phyloP scores from a whole-genome alignment of 805 yeast species.

The Torulaspora maleeae region DNA sequence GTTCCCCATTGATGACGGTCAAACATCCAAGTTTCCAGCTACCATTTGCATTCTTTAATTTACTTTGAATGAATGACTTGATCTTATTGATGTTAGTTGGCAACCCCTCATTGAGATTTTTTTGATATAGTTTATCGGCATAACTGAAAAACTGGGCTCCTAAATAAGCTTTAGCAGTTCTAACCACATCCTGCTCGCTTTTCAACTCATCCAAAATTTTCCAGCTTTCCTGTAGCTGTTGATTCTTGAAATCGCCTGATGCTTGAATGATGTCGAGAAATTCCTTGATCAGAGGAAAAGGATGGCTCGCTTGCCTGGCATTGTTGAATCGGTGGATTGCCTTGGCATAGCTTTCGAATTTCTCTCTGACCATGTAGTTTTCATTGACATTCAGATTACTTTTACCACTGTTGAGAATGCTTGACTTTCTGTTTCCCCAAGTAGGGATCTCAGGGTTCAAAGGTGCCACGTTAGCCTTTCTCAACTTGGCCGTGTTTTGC shows the following conservation, averaged over 20 bases:
- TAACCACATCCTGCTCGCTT: slow-evolving; percentile 40
- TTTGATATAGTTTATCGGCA: slow-evolving; percentile 58
- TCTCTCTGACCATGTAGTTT: slow-evolving; percentile 41
- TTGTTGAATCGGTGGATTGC: slow-evolving; percentile 68
- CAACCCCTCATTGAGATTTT: slow-evolving; percentile 55
- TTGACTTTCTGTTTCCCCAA: slow-evolving; percentile 33
- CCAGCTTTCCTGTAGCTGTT: slow-evolving; percentile 74
- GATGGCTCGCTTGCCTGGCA: slow-evolving; percentile 48
- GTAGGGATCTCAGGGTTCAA: slow-evolving; percentile 17
- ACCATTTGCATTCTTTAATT: slow-evolving; percentile 42
- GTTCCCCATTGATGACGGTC: slow-evolving; percentile 70
- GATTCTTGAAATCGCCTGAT: slow-evolving; percentile 58
- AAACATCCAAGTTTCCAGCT: slow-evolving; percentile 52
- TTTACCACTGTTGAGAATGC: slow-evolving; percentile 30
- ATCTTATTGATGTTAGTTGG: slow-evolving; percentile 73
- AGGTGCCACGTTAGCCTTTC: slow-evolving; percentile 12
- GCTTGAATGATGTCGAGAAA: slow-evolving; percentile 56
- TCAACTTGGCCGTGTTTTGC: slow-evolving; percentile 26
- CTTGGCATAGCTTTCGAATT: slow-evolving; percentile 71
- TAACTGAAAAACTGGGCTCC: slow-evolving; percentile 75
- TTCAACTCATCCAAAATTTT: slow-evolving; percentile 48
- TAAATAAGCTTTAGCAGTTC: slow-evolving; percentile 54
- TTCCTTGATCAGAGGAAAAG: slow-evolving; percentile 55
- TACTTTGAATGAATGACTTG: slow-evolving; percentile 51
- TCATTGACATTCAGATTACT: slow-evolving; percentile 42